Evolutionary conservation across 805 yeast species (phyloP).

Genomic region (Maudiozyma serrabonitensis): DNA sequence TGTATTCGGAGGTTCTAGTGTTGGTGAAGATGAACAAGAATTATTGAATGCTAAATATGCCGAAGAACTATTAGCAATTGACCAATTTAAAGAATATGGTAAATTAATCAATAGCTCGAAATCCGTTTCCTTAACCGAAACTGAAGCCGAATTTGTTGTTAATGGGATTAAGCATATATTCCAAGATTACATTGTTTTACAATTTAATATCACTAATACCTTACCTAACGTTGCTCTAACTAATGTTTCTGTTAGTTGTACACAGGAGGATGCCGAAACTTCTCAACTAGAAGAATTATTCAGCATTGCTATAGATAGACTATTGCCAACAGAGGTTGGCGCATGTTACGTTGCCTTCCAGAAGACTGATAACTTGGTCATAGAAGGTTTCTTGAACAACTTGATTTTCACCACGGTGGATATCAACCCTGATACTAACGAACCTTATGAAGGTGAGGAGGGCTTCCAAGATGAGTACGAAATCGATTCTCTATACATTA

Average conservation of each 20-base stretch:
- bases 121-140: constrained; percentile 66
- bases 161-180: constrained; percentile 76
- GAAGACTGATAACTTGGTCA: constrained; percentile 39
- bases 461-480: constrained; percentile 93
- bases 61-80: constrained; percentile 57
- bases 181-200: constrained; percentile 61
- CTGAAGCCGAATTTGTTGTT: constrained; percentile 88
- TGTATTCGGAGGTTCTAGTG: constrained; percentile 21
- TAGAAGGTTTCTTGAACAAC: constrained; percentile 50
- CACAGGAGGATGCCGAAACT: constrained; percentile 47
- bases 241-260: constrained; percentile 62
- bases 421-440: constrained; percentile 60
- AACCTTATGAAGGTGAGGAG: constrained; percentile 57
- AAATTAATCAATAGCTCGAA: constrained; percentile 60
- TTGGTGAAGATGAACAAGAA: constrained; percentile 26
- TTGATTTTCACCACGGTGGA: constrained; percentile 73
- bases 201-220: constrained; percentile 79
- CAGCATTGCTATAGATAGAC: constrained; percentile 60
- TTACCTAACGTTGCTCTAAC: constrained; percentile 67
- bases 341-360: constrained; percentile 69
- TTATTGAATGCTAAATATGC: constrained; percentile 55
- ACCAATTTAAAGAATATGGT: constrained; percentile 70
- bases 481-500: constrained; percentile 65
- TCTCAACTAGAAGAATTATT: constrained; percentile 51
- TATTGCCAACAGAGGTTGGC: constrained; percentile 63